Percentiles rank a stretch among this genome's conserved stretches.
Conservation (phyloP, 208 protist genomes). For the Leishmania tarentolae region DNA sequence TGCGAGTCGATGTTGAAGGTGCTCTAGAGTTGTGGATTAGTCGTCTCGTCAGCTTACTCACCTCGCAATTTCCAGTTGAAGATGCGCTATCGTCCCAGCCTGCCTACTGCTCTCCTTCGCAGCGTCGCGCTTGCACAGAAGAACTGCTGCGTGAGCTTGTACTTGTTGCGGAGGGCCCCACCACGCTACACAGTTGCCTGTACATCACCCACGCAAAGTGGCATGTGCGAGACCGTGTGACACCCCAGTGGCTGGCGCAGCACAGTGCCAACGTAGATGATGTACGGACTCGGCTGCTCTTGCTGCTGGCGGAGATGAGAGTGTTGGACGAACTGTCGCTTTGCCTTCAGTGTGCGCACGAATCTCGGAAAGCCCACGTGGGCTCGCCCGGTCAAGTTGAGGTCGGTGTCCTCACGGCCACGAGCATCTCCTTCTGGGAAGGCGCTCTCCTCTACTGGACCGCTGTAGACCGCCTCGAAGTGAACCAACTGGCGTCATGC, state of each 20-base stretch:
- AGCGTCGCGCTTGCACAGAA: background rate
- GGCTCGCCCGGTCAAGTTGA: background rate
- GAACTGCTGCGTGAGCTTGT: slow-evolving; percentile 19
- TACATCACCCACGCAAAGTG: slow-evolving; percentile 13
- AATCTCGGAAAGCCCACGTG: no score
- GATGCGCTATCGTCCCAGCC: background rate
- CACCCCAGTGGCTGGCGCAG: slow-evolving; percentile 25
- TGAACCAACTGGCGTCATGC: slow-evolving; percentile 38
- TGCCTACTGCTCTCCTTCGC: background rate
- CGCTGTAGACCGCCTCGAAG: slow-evolving; percentile 40
- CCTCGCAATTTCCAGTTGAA: slow-evolving; percentile 2
- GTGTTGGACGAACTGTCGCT: slow-evolving; percentile 13
- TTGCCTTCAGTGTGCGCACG: background rate
- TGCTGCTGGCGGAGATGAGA: slow-evolving; percentile 21
- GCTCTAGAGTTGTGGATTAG: slow-evolving; percentile 17
- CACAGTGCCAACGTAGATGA: slow-evolving; percentile 31
- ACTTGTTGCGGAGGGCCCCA: slow-evolving; percentile 7
- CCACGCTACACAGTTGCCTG: slow-evolving; percentile 9
- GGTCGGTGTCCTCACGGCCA: background rate
- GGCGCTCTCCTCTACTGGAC: slow-evolving; percentile 36
- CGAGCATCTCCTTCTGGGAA: slow-evolving; percentile 17
- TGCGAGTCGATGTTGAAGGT: slow-evolving; percentile 13
- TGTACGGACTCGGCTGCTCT: slow-evolving; percentile 9
- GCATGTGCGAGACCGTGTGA: slow-evolving; percentile 25
- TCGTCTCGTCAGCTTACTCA: background rate